These are phyloP conservation scores for Lithospermum erythrorhizon DNA, from an alignment of 257 asterid genomes.

Conservation along the genomic window DNA sequence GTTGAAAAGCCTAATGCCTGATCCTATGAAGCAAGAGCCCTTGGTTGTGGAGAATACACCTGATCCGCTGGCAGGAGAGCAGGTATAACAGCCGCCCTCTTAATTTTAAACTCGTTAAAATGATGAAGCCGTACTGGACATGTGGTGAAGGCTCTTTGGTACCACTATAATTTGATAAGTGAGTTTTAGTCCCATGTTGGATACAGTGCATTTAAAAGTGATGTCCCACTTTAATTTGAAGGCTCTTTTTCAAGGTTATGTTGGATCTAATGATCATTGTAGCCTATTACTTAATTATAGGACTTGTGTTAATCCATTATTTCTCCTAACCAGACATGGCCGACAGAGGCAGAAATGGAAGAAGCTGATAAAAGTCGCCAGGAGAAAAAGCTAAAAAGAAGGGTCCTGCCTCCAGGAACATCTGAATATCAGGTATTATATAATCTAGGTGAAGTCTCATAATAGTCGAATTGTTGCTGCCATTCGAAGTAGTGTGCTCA, in stretches of 20 bases:
- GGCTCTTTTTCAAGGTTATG: not conserved
- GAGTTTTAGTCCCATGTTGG: too few species aligned
- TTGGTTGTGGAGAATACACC: constrained; percentile 69
- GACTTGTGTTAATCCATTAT: not conserved
- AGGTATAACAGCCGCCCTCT: constrained; percentile 30
- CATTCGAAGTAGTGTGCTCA: too few species aligned
- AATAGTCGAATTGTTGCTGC: too few species aligned
- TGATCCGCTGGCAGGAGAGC: constrained; percentile 91
- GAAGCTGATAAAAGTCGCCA: constrained; percentile 60
- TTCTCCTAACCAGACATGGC: constrained; percentile 70
- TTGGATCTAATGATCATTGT: not conserved
- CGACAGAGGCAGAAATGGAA: constrained; percentile 92
- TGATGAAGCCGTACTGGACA: too few species aligned
- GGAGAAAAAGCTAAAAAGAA: constrained; percentile 50
- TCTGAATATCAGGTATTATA: constrained; percentile 83
- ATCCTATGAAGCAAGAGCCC: constrained; percentile 85
- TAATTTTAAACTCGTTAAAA: too few species aligned
- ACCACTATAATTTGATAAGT: too few species aligned
- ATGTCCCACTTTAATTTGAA: too few species aligned
- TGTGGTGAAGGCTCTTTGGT: too few species aligned
- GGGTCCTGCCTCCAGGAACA: constrained; percentile 63
- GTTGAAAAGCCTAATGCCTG: constrained; percentile 53
- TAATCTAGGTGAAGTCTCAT: constrained; percentile 8
- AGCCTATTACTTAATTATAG: too few species aligned
- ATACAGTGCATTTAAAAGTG: too few species aligned